Evolutionary conservation across 768 basidiomycete species (phyloP), one percentile per base, ranked within the genome.

Genomic region (Mycena crocata): DNA sequence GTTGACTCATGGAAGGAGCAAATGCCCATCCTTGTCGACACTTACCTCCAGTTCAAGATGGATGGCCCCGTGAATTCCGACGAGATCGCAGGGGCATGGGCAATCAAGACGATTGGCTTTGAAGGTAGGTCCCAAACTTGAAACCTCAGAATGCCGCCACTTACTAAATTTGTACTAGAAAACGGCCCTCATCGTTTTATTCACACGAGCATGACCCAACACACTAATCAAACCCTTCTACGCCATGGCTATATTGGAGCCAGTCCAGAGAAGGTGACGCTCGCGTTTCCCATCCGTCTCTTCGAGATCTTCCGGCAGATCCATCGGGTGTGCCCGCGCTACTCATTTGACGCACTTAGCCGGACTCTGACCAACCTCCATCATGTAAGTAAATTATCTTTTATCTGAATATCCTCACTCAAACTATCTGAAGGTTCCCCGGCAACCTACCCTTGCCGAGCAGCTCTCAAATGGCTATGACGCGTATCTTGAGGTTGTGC

Each of bases 221-320:
- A 44, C 19, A 57, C 73, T 2, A 76, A 72, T 23, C 57, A 67
- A 9, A 70, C 71, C 0, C 63, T 77, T 3, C 42, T 71, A 1
- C 54, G 52, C 0, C 58, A 71, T n/a, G 74, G 75, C 2, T 77
- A 68, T 55, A 57, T 77, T 15, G 74, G 72, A 0, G 64, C 68
- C 10, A 52, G 72, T 4, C 75, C 75, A 1, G 32, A 40, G 24
- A 51, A 60, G 12, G 70, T 72, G 1, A 55, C 58, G 1, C 52
- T 71, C 6, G 75, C 72, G 0, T 57, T 76, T 28, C 65, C 66
- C 0, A 40, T 76, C 34, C 57, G 52, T 2, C 55, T 68, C 2
- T 69, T 78, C 14, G 70, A 73, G 19, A 52, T 70, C 2, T 77
- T 71, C 50, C 69, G 71, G 5, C 77, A 77, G 52, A 46, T 70